A percentile compares a stretch with the other conserved stretches of the same genome.
These are phyloP conservation scores for Onygenales sp. DNA, from an alignment of 2,329 filamentous ascomycete genomes.

Conservation along the genomic window DNA sequence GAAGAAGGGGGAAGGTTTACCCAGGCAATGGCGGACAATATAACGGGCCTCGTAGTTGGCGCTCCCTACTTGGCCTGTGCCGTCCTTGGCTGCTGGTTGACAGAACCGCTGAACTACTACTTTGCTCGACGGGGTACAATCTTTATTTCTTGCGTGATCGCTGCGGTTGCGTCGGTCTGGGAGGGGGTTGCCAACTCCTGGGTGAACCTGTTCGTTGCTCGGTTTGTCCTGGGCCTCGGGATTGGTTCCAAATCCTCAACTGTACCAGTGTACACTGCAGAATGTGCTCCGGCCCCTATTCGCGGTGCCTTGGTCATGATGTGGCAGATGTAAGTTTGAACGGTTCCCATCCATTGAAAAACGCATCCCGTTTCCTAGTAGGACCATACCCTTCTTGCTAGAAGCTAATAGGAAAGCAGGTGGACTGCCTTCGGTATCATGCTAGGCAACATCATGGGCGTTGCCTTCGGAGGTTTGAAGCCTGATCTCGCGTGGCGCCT, in stretches of 20 bases:
- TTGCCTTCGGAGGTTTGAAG: slow-evolving; percentile 50
- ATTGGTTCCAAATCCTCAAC: slow-evolving; percentile 68
- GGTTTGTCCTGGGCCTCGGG: slow-evolving; percentile 65
- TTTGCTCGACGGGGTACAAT: slow-evolving; percentile 65
- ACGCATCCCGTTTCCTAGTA: not conserved
- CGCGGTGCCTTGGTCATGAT: slow-evolving; percentile 73
- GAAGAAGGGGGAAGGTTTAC: slow-evolving; percentile 28
- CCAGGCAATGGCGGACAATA: slow-evolving; percentile 49
- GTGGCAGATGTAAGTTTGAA: slow-evolving; percentile 49
- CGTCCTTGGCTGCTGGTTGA: slow-evolving; percentile 62
- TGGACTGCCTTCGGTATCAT: slow-evolving; percentile 43
- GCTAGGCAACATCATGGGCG: slow-evolving; percentile 50
- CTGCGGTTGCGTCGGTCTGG: slow-evolving; percentile 44
- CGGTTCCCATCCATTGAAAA: too few species aligned
- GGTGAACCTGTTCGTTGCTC: slow-evolving; percentile 60
- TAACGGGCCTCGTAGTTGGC: slow-evolving; percentile 53
- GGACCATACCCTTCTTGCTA: not conserved
- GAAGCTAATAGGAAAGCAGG: not conserved
- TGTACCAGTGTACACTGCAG: slow-evolving; percentile 67
- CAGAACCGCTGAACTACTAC: slow-evolving; percentile 59
- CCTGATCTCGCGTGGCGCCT: slow-evolving; percentile 56
- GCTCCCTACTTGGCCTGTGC: slow-evolving; percentile 54
- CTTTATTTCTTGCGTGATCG: slow-evolving; percentile 65
- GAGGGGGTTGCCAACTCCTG: slow-evolving; percentile 60
- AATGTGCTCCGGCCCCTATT: slow-evolving; percentile 59